A percentile compares a stretch with the other conserved stretches of the same genome.
These are phyloP conservation scores for Talaromyces amestolkiae DNA, from an alignment of 2,329 filamentous ascomycete genomes.

Conservation along the genomic window DNA sequence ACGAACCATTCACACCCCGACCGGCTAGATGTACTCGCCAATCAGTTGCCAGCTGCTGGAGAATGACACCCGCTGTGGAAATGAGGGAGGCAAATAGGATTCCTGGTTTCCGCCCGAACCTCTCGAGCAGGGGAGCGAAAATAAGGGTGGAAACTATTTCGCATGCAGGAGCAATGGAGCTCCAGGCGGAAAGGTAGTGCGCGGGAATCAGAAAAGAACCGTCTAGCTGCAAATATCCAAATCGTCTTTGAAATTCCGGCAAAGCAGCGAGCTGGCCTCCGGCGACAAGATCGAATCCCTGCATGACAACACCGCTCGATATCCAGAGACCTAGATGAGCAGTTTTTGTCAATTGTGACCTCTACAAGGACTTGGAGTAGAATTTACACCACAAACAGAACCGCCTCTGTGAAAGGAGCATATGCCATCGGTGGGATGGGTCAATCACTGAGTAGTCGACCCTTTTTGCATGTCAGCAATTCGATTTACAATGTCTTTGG, in stretches of 20 bases:
- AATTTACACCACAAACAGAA: background rate
- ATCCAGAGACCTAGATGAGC: slow-evolving; percentile 26
- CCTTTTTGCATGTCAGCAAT: background rate
- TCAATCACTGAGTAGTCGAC: background rate
- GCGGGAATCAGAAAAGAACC: slow-evolving; percentile 32
- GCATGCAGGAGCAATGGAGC: slow-evolving; percentile 28
- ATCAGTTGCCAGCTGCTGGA: slow-evolving; percentile 31
- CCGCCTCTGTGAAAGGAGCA: background rate
- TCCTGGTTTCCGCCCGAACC: slow-evolving; percentile 32
- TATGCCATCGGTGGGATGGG: background rate
- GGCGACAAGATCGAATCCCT: slow-evolving; percentile 32
- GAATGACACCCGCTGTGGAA: slow-evolving; percentile 29
- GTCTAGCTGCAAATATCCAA: slow-evolving; percentile 27
- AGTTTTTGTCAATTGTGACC: background rate
- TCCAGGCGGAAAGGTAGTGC: slow-evolving; percentile 31
- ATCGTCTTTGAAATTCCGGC: slow-evolving; percentile 29
- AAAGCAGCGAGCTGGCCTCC: slow-evolving; percentile 33
- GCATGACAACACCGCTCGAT: slow-evolving; percentile 33
- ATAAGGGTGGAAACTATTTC: slow-evolving; percentile 20
- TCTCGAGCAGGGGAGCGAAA: slow-evolving; percentile 32
- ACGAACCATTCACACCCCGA: slow-evolving; percentile 19
- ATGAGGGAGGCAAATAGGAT: slow-evolving; percentile 29
- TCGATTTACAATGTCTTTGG: background rate
- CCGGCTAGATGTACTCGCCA: slow-evolving; percentile 32
- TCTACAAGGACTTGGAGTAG: background rate